Base-by-base conservation (phyloP, 2,329 filamentous ascomycete genomes). In the Mycosphaerelloides madeirae region DNA sequence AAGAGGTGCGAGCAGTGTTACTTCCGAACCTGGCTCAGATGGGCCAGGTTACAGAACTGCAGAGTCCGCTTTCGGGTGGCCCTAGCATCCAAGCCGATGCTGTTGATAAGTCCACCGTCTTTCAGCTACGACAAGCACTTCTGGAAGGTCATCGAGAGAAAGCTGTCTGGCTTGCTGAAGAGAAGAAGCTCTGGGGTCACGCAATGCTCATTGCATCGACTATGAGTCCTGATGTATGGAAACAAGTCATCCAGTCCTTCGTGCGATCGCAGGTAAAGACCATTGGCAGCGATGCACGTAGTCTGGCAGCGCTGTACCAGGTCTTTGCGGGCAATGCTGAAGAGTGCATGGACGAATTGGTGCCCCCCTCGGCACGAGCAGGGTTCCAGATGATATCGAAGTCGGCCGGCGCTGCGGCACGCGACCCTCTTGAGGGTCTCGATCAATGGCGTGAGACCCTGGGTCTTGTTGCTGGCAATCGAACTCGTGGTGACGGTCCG, bases 361-460 rank as follows among this genome's bases (percentile, higher is more conserved):
- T 98, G 1, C 90, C 93, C 4, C 84, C 85, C 2, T 95, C 94
- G 54, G 93, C 93, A 14, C 81, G 94, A 32, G 90, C 91, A 48
- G 93, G 93, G 1, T 81, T 96, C 55, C 88, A 95, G 64, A 84
- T 98, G 70, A 78, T 98, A 54, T 90, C 85, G 51, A 88, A 83
- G n/a, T 76, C 80, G 3, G 74, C 81, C 45, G 72, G 78, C 6
- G 69, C 74, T 6, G 68, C 80, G 25, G 74, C 81, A 0, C 83
- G 81, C 53, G 88, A 93, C 64, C 83, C 83, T 1, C 73, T 91
- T 4, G 85, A 87, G 58, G 93, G 93, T 3, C 73, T 98, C 15
- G 87, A 97, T 58, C 89, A 89, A 65, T 98, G 93, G 93, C 82
- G 83, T 33, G 93, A 98, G 66, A 96, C 93, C 0, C 71, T 97